Evolutionary conservation across 257 asterid genomes (phyloP), one percentile per base, ranked within the genome.

Genomic region (Gardenia jasminoides): DNA sequence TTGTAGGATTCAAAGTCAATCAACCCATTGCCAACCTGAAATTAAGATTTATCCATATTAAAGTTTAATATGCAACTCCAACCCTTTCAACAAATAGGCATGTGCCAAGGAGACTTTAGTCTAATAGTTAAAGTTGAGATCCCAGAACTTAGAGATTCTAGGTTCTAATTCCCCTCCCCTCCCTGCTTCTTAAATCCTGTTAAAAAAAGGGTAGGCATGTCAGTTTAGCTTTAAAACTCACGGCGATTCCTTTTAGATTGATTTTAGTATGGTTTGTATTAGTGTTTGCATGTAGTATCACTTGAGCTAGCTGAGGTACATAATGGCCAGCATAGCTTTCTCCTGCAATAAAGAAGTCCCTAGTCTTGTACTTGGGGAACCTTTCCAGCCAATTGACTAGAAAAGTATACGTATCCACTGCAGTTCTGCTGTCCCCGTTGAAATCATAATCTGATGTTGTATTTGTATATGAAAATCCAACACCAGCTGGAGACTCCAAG

Each of bases 301-400:
- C 67, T 19, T 83, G 84, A 12, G 91, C 89, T 2, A 91, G 91
- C 67, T 91, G 92, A 31, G 92, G 91, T 11, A 82, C 88, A 48
- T 85, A 89, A 74, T 91, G 93, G 47, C 96, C 93, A 0, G 92
- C 90, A 72, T 91, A 89, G 52, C 90, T 86, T 76, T 90, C 95
- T 71, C 95, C 91, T 0, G 87, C 79, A 28, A 90, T 78, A 80
- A 68, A 89, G 68, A 91, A 82, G 13, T 88, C 90, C 17, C 88
- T 46, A 30, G 80, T 81, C 82, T 88, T 88, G 80, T 85, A 91
- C 58, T 89, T 90, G 0, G 92, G 90, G 69, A 88, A 91, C 68
- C 93, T 87, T 48, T 89, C 89, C 0, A 91, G 65, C 96, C 96
- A 91, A 79, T 87, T 89, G 4, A 86, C 12, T 28, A 76, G 48